These are phyloP conservation scores for Lactifluus subvellereus DNA, from an alignment of 768 basidiomycete genomes.

Conservation along the genomic window DNA sequence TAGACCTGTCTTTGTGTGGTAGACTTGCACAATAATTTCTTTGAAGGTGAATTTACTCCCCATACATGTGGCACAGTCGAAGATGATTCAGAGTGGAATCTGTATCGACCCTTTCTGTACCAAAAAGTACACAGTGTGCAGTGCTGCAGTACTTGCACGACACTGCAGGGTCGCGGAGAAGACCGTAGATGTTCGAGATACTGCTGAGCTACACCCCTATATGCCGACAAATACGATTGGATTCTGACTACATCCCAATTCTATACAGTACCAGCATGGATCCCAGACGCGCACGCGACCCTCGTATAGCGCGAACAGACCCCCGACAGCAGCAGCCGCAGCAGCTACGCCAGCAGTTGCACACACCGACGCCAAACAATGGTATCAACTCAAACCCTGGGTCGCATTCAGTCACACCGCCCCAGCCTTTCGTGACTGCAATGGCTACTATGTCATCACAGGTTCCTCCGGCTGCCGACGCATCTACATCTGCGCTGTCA, in stretches of 20 bases:
- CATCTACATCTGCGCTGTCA: constrained; percentile 2
- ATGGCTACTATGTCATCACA: constrained; percentile 19
- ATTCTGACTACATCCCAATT: constrained; percentile 17
- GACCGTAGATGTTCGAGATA: constrained; percentile 88
- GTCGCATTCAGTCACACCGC: constrained; percentile 22
- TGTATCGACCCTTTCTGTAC: constrained; percentile 55
- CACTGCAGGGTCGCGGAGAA: constrained; percentile 58
- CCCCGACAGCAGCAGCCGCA: constrained; percentile 49
- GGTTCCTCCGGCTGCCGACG: constrained; percentile 5
- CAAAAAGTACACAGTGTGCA: constrained; percentile 14
- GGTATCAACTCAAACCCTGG: constrained; percentile 10
- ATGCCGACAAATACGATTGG: constrained; percentile 20
- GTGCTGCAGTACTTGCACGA: constrained; percentile 4
- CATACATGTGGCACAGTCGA: constrained; percentile 11
- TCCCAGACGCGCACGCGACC: constrained; percentile 74
- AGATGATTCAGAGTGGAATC: constrained; percentile 96
- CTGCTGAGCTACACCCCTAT: constrained; percentile 57
- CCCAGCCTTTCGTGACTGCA: constrained; percentile 25
- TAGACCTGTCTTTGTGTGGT: not conserved
- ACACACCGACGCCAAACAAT: constrained; percentile 9
- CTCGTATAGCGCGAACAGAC: constrained; percentile 66
- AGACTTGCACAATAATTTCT: not conserved
- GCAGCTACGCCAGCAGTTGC: constrained; percentile 4
- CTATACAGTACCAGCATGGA: constrained; percentile 47
- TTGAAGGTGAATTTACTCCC: constrained; percentile 13